These are phyloP conservation scores for Stevia rebaudiana DNA, from an alignment of 140 eudicot species.

Conservation along the genomic window DNA sequence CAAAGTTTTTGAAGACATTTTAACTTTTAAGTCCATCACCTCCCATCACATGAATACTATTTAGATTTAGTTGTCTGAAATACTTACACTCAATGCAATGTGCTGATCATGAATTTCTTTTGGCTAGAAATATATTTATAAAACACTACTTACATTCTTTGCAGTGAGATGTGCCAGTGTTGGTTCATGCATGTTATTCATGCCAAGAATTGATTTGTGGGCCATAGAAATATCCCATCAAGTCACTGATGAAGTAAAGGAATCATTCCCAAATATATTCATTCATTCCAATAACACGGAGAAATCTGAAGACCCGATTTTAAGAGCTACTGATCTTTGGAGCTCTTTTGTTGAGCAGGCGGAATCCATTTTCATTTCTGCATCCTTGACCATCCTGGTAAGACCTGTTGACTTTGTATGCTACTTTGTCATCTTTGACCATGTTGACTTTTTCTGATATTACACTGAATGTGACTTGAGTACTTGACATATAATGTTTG, in stretches of 20 bases:
- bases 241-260: constrained; percentile 26
- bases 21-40: background rate
- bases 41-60: background rate
- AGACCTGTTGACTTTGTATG: constrained; percentile 13
- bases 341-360: constrained; percentile 78
- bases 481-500: background rate
- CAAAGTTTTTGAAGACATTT: background rate
- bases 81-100: background rate
- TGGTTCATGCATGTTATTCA: constrained; percentile 57
- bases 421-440: constrained; percentile 5
- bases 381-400: constrained; percentile 83
- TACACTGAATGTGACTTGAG: too few relatives aligned
- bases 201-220: constrained; percentile 96
- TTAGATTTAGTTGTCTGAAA: constrained; percentile 5
- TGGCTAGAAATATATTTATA: constrained; percentile 13
- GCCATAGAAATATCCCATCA: constrained; percentile 52
- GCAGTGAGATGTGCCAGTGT: constrained; percentile 74
- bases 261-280: constrained; percentile 17
- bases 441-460: background rate
- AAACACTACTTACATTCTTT: constrained; percentile 6
- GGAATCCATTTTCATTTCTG: constrained; percentile 50
- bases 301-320: constrained; percentile 23
- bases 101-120: constrained; percentile 1
- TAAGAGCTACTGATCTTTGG: constrained; percentile 61
- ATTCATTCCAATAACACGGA: constrained; percentile 20